phyloP scores from a whole-genome alignment of 148 eudicot species.

The Rhododendron simsii region DNA sequence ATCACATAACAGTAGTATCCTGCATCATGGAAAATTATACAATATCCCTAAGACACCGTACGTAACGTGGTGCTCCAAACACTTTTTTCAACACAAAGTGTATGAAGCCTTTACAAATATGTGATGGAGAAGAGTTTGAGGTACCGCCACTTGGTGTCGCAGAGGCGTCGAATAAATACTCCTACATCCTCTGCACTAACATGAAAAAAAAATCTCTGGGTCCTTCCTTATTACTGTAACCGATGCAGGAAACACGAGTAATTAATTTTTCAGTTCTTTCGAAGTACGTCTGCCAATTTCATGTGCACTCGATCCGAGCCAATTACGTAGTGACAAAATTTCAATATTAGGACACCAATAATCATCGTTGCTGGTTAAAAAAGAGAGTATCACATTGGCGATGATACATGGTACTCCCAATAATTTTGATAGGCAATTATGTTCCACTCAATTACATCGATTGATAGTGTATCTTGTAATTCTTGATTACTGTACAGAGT shows the following conservation, averaged over 20 bases:
- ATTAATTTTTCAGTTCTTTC: background rate
- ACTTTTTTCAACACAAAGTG: no score
- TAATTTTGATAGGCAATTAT: background rate
- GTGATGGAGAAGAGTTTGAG: no score
- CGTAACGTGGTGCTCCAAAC: no score
- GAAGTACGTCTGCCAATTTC: background rate
- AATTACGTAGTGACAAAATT: background rate
- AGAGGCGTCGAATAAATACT: no score
- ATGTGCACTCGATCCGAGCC: background rate
- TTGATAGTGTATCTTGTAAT: background rate
- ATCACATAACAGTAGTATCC: no score
- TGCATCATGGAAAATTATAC: no score
- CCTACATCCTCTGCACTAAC: background rate
- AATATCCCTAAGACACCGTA: no score
- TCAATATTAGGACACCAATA: background rate
- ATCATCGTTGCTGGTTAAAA: background rate
- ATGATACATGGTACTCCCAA: background rate
- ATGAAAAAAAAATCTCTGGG: no score
- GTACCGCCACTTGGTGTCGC: no score
- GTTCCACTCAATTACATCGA: background rate
- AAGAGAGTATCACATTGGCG: no score
- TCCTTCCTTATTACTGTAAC: background rate
- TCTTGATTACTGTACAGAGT: no score
- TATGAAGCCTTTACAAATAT: no score
- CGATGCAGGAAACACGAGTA: background rate